These are phyloP conservation scores for Cicer arietinum DNA, from an alignment of 306 rosid species.

Conservation along the genomic window DNA sequence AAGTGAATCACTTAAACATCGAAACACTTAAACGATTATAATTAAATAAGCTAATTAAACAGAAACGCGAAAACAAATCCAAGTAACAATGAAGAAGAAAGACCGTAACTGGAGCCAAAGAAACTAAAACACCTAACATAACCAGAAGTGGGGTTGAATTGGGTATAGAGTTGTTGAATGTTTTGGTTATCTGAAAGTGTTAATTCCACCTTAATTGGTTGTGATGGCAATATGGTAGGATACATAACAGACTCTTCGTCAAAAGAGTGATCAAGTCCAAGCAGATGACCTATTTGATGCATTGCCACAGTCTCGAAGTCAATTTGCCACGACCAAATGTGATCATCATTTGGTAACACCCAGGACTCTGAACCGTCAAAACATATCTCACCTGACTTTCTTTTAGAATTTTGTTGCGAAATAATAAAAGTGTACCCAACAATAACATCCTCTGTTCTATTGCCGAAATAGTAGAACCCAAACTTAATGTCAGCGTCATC, in stretches of 20 bases:
- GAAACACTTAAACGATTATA: too few relatives aligned
- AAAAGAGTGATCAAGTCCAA: constrained; percentile 9
- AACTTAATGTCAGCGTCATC: constrained; percentile 17
- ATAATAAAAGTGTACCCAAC: neutral
- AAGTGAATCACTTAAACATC: too few relatives aligned
- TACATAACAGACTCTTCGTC: neutral
- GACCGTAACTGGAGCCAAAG: too few relatives aligned
- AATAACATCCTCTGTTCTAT: neutral
- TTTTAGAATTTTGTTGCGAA: neutral
- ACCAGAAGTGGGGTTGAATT: too few relatives aligned
- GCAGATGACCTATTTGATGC: constrained; percentile 7
- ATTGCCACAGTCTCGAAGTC: neutral
- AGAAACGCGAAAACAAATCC: too few relatives aligned
- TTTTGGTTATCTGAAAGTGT: neutral
- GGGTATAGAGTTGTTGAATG: neutral
- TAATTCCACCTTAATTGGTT: neutral
- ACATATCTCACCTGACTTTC: neutral
- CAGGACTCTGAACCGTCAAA: neutral
- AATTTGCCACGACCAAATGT: neutral
- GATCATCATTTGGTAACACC: neutral
- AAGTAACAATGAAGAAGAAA: too few relatives aligned
- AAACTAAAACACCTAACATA: too few relatives aligned
- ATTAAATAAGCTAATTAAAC: too few relatives aligned
- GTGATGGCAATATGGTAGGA: neutral
- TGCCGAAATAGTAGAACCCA: neutral